These are phyloP conservation scores for Pseudozyma hubeiensis DNA, from an alignment of 1,284 basidiomycete species.

Conservation along the genomic window DNA sequence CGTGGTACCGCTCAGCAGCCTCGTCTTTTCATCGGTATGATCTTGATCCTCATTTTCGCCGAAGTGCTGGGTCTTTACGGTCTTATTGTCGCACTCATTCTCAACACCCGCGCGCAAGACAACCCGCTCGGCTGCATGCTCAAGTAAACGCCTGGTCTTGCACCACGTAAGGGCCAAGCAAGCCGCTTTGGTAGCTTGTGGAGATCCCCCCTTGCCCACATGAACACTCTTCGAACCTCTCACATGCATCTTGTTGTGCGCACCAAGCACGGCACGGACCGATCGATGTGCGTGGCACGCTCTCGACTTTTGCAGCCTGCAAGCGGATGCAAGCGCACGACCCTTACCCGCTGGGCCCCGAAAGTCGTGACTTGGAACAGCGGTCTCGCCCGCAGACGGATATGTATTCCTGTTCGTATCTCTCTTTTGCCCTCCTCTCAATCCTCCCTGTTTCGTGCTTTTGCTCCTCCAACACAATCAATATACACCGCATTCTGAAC, in stretches of 20 bases:
- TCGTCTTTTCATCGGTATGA: constrained; percentile 86
- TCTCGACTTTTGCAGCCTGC: no score
- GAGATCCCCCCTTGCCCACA: not conserved
- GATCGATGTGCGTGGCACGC: not conserved
- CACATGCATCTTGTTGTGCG: not conserved
- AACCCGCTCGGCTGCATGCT: constrained; percentile 54
- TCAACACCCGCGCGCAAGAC: constrained; percentile 74
- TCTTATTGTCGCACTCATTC: constrained; percentile 88
- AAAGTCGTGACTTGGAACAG: constrained; percentile 4
- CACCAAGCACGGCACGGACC: not conserved
- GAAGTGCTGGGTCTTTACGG: constrained; percentile 91
- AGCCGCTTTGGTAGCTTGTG: not conserved
- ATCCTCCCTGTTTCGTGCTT: constrained; percentile 2
- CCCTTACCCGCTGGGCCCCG: no score
- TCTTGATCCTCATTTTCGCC: constrained; percentile 82
- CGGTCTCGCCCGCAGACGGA: constrained; percentile 1
- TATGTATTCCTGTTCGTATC: constrained; percentile 5
- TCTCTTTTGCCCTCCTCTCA: not conserved
- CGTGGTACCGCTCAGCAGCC: constrained; percentile 77
- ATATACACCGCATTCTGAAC: constrained; percentile 43
- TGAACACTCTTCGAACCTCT: not conserved
- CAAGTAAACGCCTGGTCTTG: constrained; percentile 24
- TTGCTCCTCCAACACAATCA: constrained; percentile 21
- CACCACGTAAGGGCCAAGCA: not conserved
- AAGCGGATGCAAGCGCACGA: no score